These are phyloP conservation scores for Paxillus rubicundulus DNA, from an alignment of 768 basidiomycete genomes.

Conservation along the genomic window DNA sequence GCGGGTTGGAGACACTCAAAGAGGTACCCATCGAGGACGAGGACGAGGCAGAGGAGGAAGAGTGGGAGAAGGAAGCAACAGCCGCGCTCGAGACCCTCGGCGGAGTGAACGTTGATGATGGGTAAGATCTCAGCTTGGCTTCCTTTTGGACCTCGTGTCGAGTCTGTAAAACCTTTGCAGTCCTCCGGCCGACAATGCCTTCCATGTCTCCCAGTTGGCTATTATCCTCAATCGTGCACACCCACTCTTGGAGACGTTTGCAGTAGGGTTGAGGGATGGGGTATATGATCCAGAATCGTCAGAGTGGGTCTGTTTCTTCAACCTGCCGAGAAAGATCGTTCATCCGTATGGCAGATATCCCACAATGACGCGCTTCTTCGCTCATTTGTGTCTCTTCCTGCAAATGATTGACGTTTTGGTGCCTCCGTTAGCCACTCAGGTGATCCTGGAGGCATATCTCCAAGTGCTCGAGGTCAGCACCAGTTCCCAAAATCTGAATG, in stretches of 20 bases:
- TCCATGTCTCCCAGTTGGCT: constrained; percentile 78
- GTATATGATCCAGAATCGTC: constrained; percentile 45
- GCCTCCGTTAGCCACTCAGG: constrained; percentile 71
- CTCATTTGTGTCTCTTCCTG: constrained; percentile 87
- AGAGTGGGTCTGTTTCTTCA: constrained; percentile 48
- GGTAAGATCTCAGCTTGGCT: constrained; percentile 40
- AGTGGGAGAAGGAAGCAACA: constrained; percentile 67
- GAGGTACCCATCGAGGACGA: constrained; percentile 31
- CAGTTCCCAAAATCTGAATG: background rate
- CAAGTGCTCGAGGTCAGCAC: constrained; percentile 73
- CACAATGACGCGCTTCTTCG: constrained; percentile 83
- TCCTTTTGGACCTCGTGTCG: background rate
- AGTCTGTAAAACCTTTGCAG: constrained; percentile 31
- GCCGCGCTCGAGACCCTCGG: constrained; percentile 56
- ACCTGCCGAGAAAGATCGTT: background rate
- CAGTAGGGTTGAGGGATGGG: constrained; percentile 52
- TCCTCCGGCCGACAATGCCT: constrained; percentile 66
- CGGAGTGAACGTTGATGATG: constrained; percentile 58
- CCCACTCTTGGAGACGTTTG: constrained; percentile 66
- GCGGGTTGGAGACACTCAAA: constrained; percentile 47
- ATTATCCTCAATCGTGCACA: constrained; percentile 74
- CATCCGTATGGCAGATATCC: constrained; percentile 48
- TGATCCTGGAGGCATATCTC: constrained; percentile 86
- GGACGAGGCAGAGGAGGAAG: constrained; percentile 45
- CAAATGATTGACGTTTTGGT: constrained; percentile 76